Evolutionary conservation across 148 eudicot species (phyloP).

Genomic region (Diospyros lotus): DNA sequence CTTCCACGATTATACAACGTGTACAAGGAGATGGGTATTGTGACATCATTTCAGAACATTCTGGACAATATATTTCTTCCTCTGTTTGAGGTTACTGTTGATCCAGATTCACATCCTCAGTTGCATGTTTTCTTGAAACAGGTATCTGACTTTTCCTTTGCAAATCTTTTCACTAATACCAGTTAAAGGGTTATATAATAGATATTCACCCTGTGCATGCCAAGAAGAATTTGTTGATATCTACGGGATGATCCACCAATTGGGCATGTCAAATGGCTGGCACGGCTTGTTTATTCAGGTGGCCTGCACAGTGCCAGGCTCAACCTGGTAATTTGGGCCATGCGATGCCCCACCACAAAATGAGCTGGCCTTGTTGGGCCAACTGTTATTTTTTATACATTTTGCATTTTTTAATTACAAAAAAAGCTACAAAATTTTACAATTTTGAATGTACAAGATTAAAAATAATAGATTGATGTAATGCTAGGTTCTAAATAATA

Average conservation of each 20-base stretch:
- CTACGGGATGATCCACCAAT: background rate
- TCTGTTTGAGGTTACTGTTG: slow-evolving; percentile 93
- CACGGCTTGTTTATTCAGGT: too few species aligned
- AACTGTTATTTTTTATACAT: too few species aligned
- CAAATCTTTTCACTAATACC: background rate
- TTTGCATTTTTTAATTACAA: too few species aligned
- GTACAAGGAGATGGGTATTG: slow-evolving; percentile 98
- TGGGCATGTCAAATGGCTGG: too few species aligned
- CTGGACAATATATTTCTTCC: slow-evolving; percentile 98
- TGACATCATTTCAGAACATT: slow-evolving; percentile 90
- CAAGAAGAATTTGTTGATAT: background rate
- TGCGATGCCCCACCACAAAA: too few species aligned
- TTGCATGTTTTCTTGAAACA: slow-evolving; percentile 91
- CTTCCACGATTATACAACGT: slow-evolving; percentile 91
- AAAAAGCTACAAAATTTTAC: too few species aligned
- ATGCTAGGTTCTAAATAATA: too few species aligned
- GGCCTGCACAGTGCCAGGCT: too few species aligned
- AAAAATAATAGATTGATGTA: too few species aligned
- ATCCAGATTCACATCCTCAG: slow-evolving; percentile 97
- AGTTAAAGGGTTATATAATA: background rate
- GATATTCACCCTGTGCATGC: background rate
- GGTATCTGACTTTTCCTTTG: slow-evolving; percentile 36
- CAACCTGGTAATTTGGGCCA: too few species aligned
- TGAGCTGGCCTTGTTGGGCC: too few species aligned
- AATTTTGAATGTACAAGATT: too few species aligned